Conservation (phyloP, 371 early-diverging fungal genomes). For the Capillidium heterosporum region DNA sequence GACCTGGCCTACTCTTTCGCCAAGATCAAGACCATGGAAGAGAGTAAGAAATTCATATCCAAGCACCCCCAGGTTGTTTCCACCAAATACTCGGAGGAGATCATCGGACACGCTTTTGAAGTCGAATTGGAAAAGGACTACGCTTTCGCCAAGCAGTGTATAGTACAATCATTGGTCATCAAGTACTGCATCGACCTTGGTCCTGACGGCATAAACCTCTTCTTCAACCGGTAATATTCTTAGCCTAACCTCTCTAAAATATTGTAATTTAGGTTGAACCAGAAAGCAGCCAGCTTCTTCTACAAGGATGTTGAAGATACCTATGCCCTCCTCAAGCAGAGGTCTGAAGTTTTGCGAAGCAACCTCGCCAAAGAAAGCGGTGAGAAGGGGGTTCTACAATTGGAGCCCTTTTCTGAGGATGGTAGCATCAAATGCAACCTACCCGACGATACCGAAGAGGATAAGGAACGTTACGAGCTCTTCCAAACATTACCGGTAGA, state of each 20-base stretch:
- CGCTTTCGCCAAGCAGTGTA: constrained; percentile 46
- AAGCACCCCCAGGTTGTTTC: constrained; percentile 47
- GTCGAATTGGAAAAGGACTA: constrained; percentile 50
- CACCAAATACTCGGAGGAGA: constrained; percentile 55
- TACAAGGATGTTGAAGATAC: constrained; percentile 63
- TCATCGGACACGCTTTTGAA: constrained; percentile 73
- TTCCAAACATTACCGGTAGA: constrained; percentile 45
- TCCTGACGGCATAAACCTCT: constrained; percentile 63
- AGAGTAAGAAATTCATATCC: constrained; percentile 40
- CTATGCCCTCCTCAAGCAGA: constrained; percentile 52
- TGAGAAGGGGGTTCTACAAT: background rate
- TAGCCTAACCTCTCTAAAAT: too few relatives aligned
- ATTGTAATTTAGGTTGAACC: constrained; percentile 11
- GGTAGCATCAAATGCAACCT: background rate
- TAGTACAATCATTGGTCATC: constrained; percentile 61
- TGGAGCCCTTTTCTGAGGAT: background rate
- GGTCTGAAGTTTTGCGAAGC: constrained; percentile 48
- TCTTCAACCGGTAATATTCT: constrained; percentile 44
- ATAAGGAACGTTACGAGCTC: constrained; percentile 31
- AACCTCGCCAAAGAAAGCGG: background rate
- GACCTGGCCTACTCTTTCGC: constrained; percentile 40
- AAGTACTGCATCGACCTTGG: constrained; percentile 73
- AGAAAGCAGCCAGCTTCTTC: constrained; percentile 50
- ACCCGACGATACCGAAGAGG: constrained; percentile 23
- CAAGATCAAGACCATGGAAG: constrained; percentile 37